These are phyloP conservation scores for Tylopilus subfusipes DNA, from an alignment of 768 basidiomycete genomes.

Conservation along the genomic window DNA sequence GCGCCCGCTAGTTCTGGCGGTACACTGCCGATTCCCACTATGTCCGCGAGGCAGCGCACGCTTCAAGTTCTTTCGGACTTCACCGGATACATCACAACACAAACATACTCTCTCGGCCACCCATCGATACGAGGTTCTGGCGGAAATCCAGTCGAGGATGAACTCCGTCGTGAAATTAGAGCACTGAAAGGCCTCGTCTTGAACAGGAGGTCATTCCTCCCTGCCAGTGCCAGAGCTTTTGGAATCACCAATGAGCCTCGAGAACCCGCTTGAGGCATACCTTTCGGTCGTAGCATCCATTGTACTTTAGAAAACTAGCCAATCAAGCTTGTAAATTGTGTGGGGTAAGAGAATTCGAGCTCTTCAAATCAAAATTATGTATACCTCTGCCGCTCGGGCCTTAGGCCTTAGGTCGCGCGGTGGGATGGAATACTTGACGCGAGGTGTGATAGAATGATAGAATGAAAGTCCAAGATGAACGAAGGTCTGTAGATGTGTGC, in stretches of 20 bases:
- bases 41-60: conserved; percentile 51
- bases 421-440: background rate
- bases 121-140: conserved; percentile 19
- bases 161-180: conserved; percentile 68
- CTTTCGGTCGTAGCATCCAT: background rate
- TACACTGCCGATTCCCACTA: conserved; percentile 15
- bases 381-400: background rate
- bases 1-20: conserved; percentile 10
- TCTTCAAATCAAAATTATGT: background rate
- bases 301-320: background rate
- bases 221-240: background rate
- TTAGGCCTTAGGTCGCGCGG: background rate
- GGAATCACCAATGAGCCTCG: conserved; percentile 6
- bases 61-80: conserved; percentile 66
- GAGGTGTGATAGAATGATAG: background rate
- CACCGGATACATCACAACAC: conserved; percentile 75
- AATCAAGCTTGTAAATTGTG: background rate
- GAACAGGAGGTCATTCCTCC: conserved; percentile 51
- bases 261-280: background rate
- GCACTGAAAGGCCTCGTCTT: conserved; percentile 77
- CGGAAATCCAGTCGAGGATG: conserved; percentile 46
- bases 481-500: background rate
- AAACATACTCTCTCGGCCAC: conserved; percentile 48
- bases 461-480: background rate
- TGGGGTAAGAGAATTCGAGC: background rate